These are phyloP conservation scores for Pelomyxa schiedti DNA, from an alignment of 78 protist species.

Conservation along the genomic window DNA sequence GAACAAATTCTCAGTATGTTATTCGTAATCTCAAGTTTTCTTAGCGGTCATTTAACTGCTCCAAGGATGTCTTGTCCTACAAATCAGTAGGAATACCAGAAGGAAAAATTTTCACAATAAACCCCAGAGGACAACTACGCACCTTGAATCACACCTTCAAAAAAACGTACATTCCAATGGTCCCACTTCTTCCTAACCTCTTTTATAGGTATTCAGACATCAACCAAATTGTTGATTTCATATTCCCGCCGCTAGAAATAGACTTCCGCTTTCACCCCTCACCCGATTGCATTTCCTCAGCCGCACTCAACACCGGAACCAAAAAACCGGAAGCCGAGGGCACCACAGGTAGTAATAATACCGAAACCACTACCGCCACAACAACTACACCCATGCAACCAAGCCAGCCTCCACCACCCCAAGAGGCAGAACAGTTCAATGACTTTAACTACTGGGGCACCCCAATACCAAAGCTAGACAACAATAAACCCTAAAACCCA, in stretches of 20 bases:
- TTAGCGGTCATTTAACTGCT: background rate
- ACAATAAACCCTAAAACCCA: no score
- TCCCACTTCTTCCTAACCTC: background rate
- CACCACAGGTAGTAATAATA: no score
- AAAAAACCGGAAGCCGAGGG: no score
- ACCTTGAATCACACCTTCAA: constrained; percentile 40
- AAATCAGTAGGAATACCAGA: constrained; percentile 50
- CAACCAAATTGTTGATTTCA: constrained; percentile 46
- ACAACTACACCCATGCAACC: no score
- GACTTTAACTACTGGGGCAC: background rate
- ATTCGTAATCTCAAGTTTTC: background rate
- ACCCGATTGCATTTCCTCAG: no score
- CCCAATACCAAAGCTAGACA: background rate
- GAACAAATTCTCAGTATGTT: constrained; percentile 69
- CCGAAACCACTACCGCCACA: no score
- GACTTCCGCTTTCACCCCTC: no score
- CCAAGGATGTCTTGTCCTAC: constrained; percentile 44
- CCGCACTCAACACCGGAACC: no score
- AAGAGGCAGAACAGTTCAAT: background rate
- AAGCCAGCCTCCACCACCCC: no score
- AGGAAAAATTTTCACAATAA: constrained; percentile 51
- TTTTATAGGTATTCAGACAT: constrained; percentile 19
- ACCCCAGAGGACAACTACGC: constrained; percentile 40
- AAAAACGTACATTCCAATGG: constrained; percentile 4
- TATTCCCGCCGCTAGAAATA: constrained; percentile 41